phyloP scores from a whole-genome alignment of 2,329 filamentous ascomycete genomes.

The Graphilbum fragrans region DNA sequence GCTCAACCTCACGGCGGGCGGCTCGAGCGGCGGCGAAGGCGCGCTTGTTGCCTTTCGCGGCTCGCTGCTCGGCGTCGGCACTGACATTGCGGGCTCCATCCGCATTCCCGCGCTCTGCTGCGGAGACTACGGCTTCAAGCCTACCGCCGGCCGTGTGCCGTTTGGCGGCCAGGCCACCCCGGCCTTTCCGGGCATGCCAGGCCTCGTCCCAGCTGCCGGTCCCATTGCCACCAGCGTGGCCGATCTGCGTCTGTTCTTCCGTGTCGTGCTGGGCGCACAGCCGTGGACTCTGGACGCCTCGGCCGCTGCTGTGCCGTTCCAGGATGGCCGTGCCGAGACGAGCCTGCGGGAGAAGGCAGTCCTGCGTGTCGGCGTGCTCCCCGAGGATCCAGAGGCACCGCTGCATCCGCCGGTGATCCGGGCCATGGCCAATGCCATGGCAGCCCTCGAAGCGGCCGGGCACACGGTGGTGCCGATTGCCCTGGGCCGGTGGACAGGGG shows the following conservation, averaged over 20 bases:
- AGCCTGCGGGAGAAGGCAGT: background rate
- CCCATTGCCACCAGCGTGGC: slow-evolving; percentile 43
- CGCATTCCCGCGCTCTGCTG: slow-evolving; percentile 40
- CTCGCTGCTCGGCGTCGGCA: slow-evolving; percentile 47
- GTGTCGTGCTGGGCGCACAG: slow-evolving; percentile 31
- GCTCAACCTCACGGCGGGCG: slow-evolving; percentile 45
- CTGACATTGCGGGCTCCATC: slow-evolving; percentile 47
- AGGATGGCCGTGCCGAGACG: slow-evolving; percentile 6
- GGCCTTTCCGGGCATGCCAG: background rate
- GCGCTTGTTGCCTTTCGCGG: slow-evolving; percentile 47
- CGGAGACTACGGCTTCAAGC: slow-evolving; percentile 41
- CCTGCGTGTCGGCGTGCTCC: background rate
- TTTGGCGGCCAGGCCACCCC: background rate
- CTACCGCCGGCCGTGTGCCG: slow-evolving; percentile 46
- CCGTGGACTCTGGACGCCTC: slow-evolving; percentile 46
- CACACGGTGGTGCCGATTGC: background rate
- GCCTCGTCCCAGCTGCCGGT: slow-evolving; percentile 42
- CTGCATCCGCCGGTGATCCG: background rate
- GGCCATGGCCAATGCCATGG: background rate
- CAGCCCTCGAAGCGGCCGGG: background rate
- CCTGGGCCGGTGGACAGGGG: background rate
- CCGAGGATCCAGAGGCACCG: background rate
- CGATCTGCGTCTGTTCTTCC: slow-evolving; percentile 42
- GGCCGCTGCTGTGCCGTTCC: slow-evolving; percentile 46
- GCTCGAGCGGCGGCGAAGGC: slow-evolving; percentile 54